These are phyloP conservation scores for Candida loeiensis DNA, from an alignment of 805 yeast genomes.

Conservation along the genomic window DNA sequence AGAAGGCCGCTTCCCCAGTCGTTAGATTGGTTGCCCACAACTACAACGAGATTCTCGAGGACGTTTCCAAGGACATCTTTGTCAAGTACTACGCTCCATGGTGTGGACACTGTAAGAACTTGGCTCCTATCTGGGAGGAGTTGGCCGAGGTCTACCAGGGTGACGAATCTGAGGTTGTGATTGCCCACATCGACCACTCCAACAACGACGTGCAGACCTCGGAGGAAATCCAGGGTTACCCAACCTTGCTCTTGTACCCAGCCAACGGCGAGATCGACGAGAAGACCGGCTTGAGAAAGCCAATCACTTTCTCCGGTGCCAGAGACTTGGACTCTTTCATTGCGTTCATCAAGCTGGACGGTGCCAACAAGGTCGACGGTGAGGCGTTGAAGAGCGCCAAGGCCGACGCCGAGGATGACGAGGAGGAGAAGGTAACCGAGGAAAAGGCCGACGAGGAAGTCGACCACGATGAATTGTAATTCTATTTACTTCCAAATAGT, in stretches of 20 bases:
- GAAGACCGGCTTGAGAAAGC: conserved; percentile 43
- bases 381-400: conserved; percentile 19
- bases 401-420: conserved; percentile 27
- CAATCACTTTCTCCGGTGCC: conserved; percentile 60
- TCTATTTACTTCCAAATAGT: conserved; percentile 1
- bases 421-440: conserved; percentile 24
- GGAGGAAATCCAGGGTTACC: conserved; percentile 75
- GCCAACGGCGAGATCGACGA: conserved; percentile 52
- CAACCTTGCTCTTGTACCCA: conserved; percentile 87
- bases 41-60: conserved; percentile 64
- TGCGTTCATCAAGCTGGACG: conserved; percentile 66
- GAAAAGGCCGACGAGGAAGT: conserved; percentile 13
- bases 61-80: conserved; percentile 60
- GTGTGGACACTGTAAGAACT: conserved; percentile 95
- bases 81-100: conserved; percentile 96
- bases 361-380: conserved; percentile 62
- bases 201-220: conserved; percentile 78
- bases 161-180: conserved; percentile 49
- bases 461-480: conserved; percentile 28
- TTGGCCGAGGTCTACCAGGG: conserved; percentile 68
- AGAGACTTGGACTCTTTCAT: conserved; percentile 74
- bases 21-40: conserved; percentile 78
- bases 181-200: conserved; percentile 90
- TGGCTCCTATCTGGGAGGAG: conserved; percentile 86
- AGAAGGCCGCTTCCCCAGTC: conserved; percentile 53